Evolutionary conservation across 495 filamentous ascomycete genomes (phyloP).

Genomic region (Penicillium steckii): DNA sequence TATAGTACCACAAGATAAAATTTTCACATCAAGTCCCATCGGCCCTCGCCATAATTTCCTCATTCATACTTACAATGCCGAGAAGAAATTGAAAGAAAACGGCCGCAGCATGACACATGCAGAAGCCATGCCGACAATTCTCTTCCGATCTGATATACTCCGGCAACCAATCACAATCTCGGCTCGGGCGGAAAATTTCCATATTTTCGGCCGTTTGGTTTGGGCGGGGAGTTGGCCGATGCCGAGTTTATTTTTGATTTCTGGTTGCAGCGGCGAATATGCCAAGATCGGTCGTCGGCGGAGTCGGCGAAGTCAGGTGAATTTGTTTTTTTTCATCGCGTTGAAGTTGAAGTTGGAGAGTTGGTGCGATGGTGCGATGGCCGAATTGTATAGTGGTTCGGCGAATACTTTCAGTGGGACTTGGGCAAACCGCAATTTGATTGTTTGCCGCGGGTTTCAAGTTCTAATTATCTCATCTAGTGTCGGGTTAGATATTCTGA

Average conservation of each 20-base stretch:
- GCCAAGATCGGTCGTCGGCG: conserved; percentile 4
- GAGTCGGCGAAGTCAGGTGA: background rate
- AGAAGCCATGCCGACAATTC: background rate
- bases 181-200: background rate
- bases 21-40: background rate
- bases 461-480: too few species aligned
- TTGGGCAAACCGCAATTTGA: too few species aligned
- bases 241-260: background rate
- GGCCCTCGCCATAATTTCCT: background rate
- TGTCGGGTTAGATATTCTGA: too few species aligned
- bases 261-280: conserved; percentile 1
- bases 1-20: background rate
- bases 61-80: background rate
- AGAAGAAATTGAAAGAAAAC: background rate
- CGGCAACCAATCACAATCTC: background rate
- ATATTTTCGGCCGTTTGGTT: background rate
- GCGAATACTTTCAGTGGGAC: too few species aligned
- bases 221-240: background rate
- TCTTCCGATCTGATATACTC: background rate
- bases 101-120: background rate
- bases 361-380: too few species aligned
- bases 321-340: too few species aligned
- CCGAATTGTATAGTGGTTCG: too few species aligned
- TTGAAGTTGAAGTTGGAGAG: too few species aligned
- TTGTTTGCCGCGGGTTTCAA: too few species aligned